These are phyloP conservation scores for Boletus rubescentipes DNA, from an alignment of 768 basidiomycete genomes.

Conservation along the genomic window DNA sequence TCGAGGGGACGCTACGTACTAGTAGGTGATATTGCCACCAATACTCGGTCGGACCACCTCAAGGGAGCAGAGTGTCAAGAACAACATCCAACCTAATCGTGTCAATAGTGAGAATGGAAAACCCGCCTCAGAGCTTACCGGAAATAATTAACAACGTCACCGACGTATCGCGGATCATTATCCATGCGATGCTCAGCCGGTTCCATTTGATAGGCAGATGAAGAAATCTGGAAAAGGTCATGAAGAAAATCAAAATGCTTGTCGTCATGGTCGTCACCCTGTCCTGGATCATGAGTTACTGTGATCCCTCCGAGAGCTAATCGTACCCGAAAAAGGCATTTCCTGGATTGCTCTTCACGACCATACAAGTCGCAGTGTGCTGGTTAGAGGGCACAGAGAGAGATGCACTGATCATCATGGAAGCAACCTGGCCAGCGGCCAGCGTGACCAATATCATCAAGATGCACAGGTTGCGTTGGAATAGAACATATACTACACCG, in stretches of 20 bases:
- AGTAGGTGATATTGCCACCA: conserved; percentile 19
- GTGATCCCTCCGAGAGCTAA: background rate
- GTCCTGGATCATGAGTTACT: background rate
- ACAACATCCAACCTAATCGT: conserved; percentile 12
- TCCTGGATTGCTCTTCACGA: conserved; percentile 7
- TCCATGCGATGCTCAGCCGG: background rate
- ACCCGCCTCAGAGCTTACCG: background rate
- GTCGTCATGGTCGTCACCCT: conserved; percentile 20
- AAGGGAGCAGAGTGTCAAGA: conserved; percentile 15
- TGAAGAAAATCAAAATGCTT: conserved; percentile 9
- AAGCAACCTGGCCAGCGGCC: conserved; percentile 9
- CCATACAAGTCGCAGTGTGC: conserved; percentile 15
- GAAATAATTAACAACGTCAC: conserved; percentile 4
- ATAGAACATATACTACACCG: conserved; percentile 21
- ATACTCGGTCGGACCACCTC: conserved; percentile 4
- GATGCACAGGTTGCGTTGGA: conserved; percentile 1
- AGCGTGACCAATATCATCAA: conserved; percentile 7
- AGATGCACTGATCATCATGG: conserved; percentile 18
- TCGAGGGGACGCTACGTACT: conserved; percentile 4
- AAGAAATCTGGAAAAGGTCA: conserved; percentile 16
- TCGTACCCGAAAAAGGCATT: conserved; percentile 20
- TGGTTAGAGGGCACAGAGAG: conserved; percentile 1
- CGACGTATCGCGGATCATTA: conserved; percentile 16
- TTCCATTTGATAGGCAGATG: conserved; percentile 10
- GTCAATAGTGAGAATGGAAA: background rate